Conservation (phyloP, 805 yeast species). For the Candida peoriensis region DNA sequence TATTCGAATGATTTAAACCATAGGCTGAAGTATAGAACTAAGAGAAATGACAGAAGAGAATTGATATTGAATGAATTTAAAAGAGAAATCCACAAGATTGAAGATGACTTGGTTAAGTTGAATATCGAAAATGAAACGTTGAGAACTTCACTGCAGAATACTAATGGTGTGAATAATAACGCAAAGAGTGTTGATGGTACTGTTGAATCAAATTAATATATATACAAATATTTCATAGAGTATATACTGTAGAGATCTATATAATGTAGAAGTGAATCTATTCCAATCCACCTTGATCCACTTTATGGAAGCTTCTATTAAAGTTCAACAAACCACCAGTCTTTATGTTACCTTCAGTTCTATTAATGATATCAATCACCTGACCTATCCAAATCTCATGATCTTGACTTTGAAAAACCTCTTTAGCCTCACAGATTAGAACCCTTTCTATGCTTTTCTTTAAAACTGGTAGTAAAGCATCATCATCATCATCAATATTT, state of each 20-base stretch:
- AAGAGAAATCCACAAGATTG: constrained; percentile 20
- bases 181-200: too few species aligned
- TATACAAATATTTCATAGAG: too few species aligned
- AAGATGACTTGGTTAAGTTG: constrained; percentile 13
- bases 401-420: constrained; percentile 59
- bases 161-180: too few species aligned
- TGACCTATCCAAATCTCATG: constrained; percentile 91
- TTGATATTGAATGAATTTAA: constrained; percentile 21
- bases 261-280: too few species aligned
- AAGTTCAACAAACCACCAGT: constrained; percentile 67
- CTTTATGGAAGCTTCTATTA: constrained; percentile 53
- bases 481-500: constrained; percentile 1
- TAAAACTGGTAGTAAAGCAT: constrained; percentile 43
- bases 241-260: too few species aligned
- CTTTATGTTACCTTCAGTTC: constrained; percentile 27
- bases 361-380: constrained; percentile 51
- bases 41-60: constrained; percentile 19
- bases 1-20: constrained; percentile 10
- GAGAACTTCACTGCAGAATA: too few species aligned
- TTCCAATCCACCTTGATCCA: too few species aligned
- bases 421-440: constrained; percentile 53
- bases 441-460: constrained; percentile 48
- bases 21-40: constrained; percentile 15
- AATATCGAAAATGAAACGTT: constrained; percentile 16
- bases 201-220: too few species aligned